Conservation (phyloP, 257 asterid genomes). For the Salvia hispanica region DNA sequence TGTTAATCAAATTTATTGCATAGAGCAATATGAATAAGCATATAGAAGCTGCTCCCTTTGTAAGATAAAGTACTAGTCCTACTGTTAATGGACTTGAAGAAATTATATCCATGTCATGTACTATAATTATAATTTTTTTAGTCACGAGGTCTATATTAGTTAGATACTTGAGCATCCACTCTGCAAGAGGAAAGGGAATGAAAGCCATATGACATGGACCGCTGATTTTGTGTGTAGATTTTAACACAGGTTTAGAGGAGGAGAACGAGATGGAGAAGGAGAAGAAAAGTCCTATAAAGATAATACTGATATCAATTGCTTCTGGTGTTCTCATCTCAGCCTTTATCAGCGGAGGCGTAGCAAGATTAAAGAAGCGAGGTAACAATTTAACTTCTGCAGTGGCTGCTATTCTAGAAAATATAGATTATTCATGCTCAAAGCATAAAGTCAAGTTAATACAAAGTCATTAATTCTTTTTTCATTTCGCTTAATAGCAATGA, state of each 20-base stretch:
- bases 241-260: neutral
- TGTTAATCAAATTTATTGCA: too few relatives aligned
- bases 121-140: too few relatives aligned
- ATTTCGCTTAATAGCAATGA: neutral
- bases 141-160: too few relatives aligned
- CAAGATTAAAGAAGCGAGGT: slow-evolving; percentile 29
- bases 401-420: too few relatives aligned
- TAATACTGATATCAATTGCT: slow-evolving; percentile 20
- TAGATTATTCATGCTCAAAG: neutral
- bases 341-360: slow-evolving; percentile 9
- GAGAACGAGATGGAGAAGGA: neutral
- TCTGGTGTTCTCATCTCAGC: slow-evolving; percentile 25
- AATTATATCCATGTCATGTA: too few relatives aligned
- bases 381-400: neutral
- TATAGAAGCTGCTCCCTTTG: too few relatives aligned
- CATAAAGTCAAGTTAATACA: neutral
- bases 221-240: neutral
- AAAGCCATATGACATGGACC: too few relatives aligned
- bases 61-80: too few relatives aligned
- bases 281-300: slow-evolving; percentile 3
- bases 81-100: too few relatives aligned
- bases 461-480: neutral
- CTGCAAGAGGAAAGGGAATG: too few relatives aligned
- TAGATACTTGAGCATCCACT: too few relatives aligned
- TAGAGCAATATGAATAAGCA: too few relatives aligned